These are phyloP conservation scores for Solanum aculeatissimum DNA, from an alignment of 305 asterid genomes.

Conservation along the genomic window DNA sequence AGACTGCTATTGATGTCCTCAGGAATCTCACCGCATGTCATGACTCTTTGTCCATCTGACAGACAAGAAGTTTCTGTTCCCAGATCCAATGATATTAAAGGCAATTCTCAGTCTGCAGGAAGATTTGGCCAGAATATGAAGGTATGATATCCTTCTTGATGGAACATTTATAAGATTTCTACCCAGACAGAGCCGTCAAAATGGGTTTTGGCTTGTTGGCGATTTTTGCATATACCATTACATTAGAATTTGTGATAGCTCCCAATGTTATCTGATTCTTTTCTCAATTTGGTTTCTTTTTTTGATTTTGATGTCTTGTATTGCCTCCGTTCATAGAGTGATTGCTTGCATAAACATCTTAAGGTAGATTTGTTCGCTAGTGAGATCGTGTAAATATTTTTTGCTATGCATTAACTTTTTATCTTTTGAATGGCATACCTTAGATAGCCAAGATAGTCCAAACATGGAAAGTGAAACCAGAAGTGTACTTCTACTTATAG, in stretches of 20 bases:
- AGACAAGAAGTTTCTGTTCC: neutral
- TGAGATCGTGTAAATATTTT: neutral
- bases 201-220: too few relatives aligned
- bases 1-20: neutral
- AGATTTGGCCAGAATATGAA: neutral
- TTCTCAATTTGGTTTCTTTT: neutral
- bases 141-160: neutral
- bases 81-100: neutral
- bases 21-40: neutral
- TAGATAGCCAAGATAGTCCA: neutral
- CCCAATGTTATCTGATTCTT: neutral
- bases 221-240: too few relatives aligned
- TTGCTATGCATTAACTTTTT: neutral
- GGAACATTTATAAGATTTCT: neutral
- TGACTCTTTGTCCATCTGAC: neutral
- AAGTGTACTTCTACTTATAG: neutral
- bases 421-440: neutral
- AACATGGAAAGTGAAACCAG: neutral
- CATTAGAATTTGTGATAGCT: too few relatives aligned
- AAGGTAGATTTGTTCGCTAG: neutral
- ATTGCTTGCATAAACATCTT: neutral
- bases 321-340: neutral
- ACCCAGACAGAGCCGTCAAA: too few relatives aligned
- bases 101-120: neutral
- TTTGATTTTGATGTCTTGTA: neutral